Base-by-base conservation (phyloP, 495 filamentous ascomycete genomes). In the Aspergillus avenaceus region DNA sequence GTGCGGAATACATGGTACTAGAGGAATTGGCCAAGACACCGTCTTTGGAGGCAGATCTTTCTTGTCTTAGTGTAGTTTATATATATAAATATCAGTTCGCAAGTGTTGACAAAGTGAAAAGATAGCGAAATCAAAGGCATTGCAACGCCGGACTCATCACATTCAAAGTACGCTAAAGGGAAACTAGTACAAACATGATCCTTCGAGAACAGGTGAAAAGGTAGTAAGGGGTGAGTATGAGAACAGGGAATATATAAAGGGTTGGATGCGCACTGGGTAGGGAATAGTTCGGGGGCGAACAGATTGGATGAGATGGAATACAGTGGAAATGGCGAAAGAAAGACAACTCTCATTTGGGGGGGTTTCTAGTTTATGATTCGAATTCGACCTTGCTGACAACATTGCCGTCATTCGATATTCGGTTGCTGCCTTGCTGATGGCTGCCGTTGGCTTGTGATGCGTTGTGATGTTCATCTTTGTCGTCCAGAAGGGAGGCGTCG, bases 351-450 rank as follows among this genome's bases (percentile, higher is more conserved):
- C n/a, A n/a, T n/a, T n/a, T n/a, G n/a, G n/a, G n/a, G n/a, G n/a
- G n/a, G n/a, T n/a, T n/a, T n/a, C n/a, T n/a, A 37, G 11, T 25
- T 66, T 53, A 69, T 48, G 65, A 69, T 18, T 72, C 69, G 36
- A 72, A 72, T 52, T 72, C 69, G 25, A 71, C 67, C 45, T 72
- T 69, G 41, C 65, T 69, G 14, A 72, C 61, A 3, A 70, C 61
- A 32, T 63, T 58, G 6, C 58, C 48, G 29, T 67, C 65, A 47
- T 49, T 16, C 13, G 31, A 34, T 16, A 34, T 34, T 14, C 31
- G 54, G 8, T 42, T 42, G 40, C 25, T n/a, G n/a, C 21, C 22
- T 13, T 29, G 41, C 9, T 32, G 25, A 13, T 31, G 42, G 12
- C 42, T 45, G 9, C 24, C 9, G 4, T 18, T 31, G 7, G 24